A percentile compares a stretch with the other conserved stretches of the same genome.
Evolutionary conservation across 805 yeast species (phyloP).

Genomic region (Blastobotrys muscicola): DNA sequence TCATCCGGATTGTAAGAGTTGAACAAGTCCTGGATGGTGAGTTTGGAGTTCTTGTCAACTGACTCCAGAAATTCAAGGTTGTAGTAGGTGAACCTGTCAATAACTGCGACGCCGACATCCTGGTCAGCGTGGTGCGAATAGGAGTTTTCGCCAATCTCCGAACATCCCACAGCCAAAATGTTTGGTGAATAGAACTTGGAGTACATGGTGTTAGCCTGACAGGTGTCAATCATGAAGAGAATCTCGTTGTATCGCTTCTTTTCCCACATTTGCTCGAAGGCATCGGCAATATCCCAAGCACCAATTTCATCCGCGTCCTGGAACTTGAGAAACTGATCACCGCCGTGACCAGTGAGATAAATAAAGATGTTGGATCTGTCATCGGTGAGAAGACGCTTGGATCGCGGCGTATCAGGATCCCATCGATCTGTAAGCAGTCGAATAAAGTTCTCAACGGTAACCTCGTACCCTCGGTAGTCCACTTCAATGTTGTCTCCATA

Average conservation of each 20-base stretch:
- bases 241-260: conserved; percentile 92
- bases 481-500: conserved; percentile 94
- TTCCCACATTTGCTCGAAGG: conserved; percentile 94
- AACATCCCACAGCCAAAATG: conserved; percentile 85
- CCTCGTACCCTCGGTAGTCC: conserved; percentile 96
- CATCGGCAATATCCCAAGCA: conserved; percentile 92
- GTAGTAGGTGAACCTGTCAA: conserved; percentile 90
- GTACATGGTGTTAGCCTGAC: conserved; percentile 98
- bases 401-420: conserved; percentile 89
- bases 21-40: conserved; percentile 74
- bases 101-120: conserved; percentile 95
- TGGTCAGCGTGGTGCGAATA: conserved; percentile 94
- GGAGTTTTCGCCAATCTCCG: conserved; percentile 77
- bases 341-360: conserved; percentile 98
- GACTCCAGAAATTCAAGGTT: conserved; percentile 81
- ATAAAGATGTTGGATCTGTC: conserved; percentile 90
- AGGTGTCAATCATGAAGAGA: conserved; percentile 95
- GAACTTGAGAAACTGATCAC: conserved; percentile 91
- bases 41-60: conserved; percentile 63
- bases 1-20: conserved; percentile 75
- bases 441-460: conserved; percentile 94
- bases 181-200: conserved; percentile 87
- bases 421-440: conserved; percentile 89
- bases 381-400: conserved; percentile 83
- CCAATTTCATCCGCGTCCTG: conserved; percentile 98